Conservation (phyloP, 176 grass and related monocot genomes). For the maize (Zea mays) region DNA sequence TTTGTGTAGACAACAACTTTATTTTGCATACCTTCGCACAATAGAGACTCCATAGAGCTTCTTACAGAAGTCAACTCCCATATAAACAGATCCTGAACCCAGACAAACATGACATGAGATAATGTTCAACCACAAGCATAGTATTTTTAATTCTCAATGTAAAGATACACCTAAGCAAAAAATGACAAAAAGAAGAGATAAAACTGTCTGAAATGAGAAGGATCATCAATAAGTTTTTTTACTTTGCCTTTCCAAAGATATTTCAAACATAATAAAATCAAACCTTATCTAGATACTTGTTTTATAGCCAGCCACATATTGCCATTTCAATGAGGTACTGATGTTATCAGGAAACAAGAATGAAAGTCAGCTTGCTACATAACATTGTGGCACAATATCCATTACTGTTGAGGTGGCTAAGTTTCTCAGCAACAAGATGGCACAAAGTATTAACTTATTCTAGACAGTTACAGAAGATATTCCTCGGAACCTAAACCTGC, state of each 20-base stretch:
- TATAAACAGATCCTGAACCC: constrained; percentile 68
- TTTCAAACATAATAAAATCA: constrained; percentile 5
- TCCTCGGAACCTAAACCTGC: too few relatives aligned
- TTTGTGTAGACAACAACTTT: constrained; percentile 33
- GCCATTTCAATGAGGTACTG: background rate
- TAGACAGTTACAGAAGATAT: too few relatives aligned
- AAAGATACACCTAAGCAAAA: background rate
- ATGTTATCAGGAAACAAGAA: too few relatives aligned
- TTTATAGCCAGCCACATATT: constrained; percentile 10
- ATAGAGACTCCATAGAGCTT: constrained; percentile 95
- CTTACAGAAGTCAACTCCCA: constrained; percentile 95
- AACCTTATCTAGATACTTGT: constrained; percentile 1
- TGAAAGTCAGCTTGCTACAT: too few relatives aligned
- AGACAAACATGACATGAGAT: constrained; percentile 32
- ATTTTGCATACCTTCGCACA: constrained; percentile 75
- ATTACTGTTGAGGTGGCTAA: too few relatives aligned
- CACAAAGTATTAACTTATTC: too few relatives aligned
- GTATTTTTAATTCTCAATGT: constrained; percentile 14
- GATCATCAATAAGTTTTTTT: background rate
- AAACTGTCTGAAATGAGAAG: background rate
- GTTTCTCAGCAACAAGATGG: too few relatives aligned
- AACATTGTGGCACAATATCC: too few relatives aligned
- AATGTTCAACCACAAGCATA: background rate
- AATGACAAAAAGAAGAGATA: background rate
- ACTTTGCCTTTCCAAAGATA: background rate